These are phyloP conservation scores for Fagopyrum tataricum DNA, from an alignment of 148 eudicot species.

Conservation along the genomic window DNA sequence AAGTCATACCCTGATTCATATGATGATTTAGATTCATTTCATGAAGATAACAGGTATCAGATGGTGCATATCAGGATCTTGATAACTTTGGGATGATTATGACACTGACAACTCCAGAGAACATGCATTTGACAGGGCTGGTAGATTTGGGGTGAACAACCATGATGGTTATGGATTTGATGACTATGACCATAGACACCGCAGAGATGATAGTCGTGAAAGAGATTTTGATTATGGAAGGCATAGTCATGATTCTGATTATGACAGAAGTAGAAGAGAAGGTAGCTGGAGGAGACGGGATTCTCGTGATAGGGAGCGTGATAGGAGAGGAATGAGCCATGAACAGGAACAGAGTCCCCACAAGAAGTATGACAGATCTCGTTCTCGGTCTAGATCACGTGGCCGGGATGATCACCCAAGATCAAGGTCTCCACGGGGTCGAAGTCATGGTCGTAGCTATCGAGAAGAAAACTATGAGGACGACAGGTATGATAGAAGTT, in stretches of 20 bases:
- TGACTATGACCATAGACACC: slow-evolving; percentile 73
- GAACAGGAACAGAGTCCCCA: slow-evolving; percentile 74
- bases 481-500: slow-evolving; percentile 54
- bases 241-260: slow-evolving; percentile 83
- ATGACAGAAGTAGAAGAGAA: slow-evolving; percentile 78
- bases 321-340: slow-evolving; percentile 53
- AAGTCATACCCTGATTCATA: slow-evolving; percentile 54
- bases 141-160: slow-evolving; percentile 61
- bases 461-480: slow-evolving; percentile 82
- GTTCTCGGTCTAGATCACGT: slow-evolving; percentile 64
- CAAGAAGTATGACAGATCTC: slow-evolving; percentile 40
- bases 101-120: slow-evolving; percentile 28
- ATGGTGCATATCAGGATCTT: slow-evolving; percentile 28
- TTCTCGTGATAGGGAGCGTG: slow-evolving; percentile 76
- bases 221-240: slow-evolving; percentile 75
- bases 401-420: slow-evolving; percentile 63
- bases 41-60: slow-evolving; percentile 40
- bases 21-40: slow-evolving; percentile 48
- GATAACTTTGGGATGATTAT: slow-evolving; percentile 26
- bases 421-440: slow-evolving; percentile 79
- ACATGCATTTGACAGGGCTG: slow-evolving; percentile 46
- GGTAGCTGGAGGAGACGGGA: slow-evolving; percentile 77
- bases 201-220: slow-evolving; percentile 77
- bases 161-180: slow-evolving; percentile 68
- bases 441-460: slow-evolving; percentile 74